Evolutionary conservation across 1,139 yeast species (phyloP).

Genomic region (Groenewaldozyma sp.): DNA sequence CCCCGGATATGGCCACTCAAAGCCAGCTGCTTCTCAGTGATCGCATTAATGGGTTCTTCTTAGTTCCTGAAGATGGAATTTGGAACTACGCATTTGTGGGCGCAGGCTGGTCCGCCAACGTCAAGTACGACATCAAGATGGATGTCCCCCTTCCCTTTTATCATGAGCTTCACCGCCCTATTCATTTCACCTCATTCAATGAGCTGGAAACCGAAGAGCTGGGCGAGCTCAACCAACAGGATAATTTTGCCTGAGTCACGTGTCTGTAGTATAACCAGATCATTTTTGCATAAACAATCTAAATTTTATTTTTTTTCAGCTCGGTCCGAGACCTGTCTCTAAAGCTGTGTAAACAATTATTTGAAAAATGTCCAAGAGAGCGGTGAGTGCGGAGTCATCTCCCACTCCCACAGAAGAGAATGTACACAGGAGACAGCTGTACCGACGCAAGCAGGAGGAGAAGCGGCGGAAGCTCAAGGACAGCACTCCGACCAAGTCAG

Average conservation of each 20-base stretch:
- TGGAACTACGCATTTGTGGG: constrained; percentile 95
- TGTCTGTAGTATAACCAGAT: constrained; percentile 1
- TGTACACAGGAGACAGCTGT: constrained; percentile 30
- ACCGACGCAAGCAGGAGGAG: constrained; percentile 33
- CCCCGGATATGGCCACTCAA: constrained; percentile 47
- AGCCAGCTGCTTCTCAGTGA: constrained; percentile 72
- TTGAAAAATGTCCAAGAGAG: neutral
- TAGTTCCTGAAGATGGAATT: constrained; percentile 74
- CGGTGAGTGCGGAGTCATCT: neutral
- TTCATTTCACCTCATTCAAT: constrained; percentile 70
- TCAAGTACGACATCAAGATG: constrained; percentile 54
- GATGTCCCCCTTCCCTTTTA: constrained; percentile 80
- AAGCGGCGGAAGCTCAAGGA: constrained; percentile 29
- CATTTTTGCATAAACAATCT: constrained; percentile 2
- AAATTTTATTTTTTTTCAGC: neutral
- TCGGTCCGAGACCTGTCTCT: neutral
- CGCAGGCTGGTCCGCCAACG: constrained; percentile 62
- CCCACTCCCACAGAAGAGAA: no score
- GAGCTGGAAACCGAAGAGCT: constrained; percentile 48
- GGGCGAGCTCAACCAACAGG: constrained; percentile 62
- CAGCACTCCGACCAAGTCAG: constrained; percentile 25
- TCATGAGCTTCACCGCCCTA: constrained; percentile 78
- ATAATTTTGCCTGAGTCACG: constrained; percentile 46
- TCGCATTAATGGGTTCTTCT: constrained; percentile 66
- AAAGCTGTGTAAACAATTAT: no score